A percentile compares a stretch with the other conserved stretches of the same genome.
Conservation (phyloP, 257 asterid genomes). For the Ocimum tenuiflorum region DNA sequence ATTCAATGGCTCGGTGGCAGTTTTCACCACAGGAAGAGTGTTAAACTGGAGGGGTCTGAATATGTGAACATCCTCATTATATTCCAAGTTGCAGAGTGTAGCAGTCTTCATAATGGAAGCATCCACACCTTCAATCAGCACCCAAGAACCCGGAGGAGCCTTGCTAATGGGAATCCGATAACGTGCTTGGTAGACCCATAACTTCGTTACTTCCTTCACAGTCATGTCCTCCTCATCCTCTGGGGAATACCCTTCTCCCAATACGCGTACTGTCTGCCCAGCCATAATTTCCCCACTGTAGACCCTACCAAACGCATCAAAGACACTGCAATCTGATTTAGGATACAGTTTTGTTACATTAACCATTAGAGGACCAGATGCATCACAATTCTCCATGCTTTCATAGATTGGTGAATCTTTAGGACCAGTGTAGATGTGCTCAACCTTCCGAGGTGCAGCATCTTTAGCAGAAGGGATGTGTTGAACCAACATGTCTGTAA, state of each 20-base stretch:
- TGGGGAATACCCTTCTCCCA: conserved; percentile 99
- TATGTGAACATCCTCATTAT: conserved; percentile 76
- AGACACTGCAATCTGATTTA: conserved; percentile 88
- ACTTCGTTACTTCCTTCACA: conserved; percentile 80
- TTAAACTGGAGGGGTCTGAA: conserved; percentile 93
- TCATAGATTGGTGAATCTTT: conserved; percentile 66
- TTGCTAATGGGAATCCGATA: conserved; percentile 89
- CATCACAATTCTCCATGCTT: conserved; percentile 80
- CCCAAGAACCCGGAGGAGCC: conserved; percentile 99
- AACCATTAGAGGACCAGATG: conserved; percentile 85
- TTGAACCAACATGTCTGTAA: conserved; percentile 92
- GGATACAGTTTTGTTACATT: conserved; percentile 89
- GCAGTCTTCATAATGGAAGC: conserved; percentile 99
- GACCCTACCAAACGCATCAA: conserved; percentile 96
- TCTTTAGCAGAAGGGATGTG: conserved; percentile 96
- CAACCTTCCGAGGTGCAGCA: conserved; percentile 74
- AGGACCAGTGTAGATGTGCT: conserved; percentile 81
- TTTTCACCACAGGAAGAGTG: conserved; percentile 95
- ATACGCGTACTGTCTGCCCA: conserved; percentile 81
- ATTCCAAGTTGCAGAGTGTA: conserved; percentile 72
- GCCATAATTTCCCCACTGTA: conserved; percentile 89
- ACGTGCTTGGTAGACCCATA: conserved; percentile 98
- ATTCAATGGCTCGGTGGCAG: conserved; percentile 96
- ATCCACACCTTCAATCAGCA: conserved; percentile 97
- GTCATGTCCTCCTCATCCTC: conserved; percentile 99